Evolutionary conservation across 1,139 yeast genomes (phyloP).

Genomic region (Taiozyma onychis): DNA sequence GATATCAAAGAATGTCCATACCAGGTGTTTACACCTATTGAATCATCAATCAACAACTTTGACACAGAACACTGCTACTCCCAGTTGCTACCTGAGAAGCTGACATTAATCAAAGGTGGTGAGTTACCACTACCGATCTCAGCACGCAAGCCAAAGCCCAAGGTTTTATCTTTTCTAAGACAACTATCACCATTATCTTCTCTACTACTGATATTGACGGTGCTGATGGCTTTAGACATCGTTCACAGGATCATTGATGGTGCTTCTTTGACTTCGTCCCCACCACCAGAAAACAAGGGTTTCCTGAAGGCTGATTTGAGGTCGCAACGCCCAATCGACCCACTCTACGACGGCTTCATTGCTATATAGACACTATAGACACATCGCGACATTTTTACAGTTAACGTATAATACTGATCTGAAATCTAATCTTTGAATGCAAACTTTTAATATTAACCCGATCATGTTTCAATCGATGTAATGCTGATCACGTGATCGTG

Average conservation of each 20-base stretch:
- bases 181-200: background rate
- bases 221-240: background rate
- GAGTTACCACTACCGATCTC: background rate
- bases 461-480: too few relatives aligned
- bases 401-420: background rate
- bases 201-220: background rate
- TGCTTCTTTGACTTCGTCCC: background rate
- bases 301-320: background rate
- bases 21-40: background rate
- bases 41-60: background rate
- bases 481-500: background rate
- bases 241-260: background rate
- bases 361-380: background rate
- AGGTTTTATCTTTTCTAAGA: background rate
- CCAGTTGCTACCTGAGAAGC: background rate
- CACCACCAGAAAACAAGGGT: background rate
- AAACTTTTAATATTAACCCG: too few relatives aligned
- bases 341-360: background rate
- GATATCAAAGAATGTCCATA: background rate
- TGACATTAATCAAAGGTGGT: background rate
- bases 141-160: background rate
- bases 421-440: background rate
- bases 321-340: background rate
- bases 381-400: background rate
- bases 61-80: background rate